phyloP scores from a whole-genome alignment of 768 basidiomycete species.

The Rhizopogon sp. region DNA sequence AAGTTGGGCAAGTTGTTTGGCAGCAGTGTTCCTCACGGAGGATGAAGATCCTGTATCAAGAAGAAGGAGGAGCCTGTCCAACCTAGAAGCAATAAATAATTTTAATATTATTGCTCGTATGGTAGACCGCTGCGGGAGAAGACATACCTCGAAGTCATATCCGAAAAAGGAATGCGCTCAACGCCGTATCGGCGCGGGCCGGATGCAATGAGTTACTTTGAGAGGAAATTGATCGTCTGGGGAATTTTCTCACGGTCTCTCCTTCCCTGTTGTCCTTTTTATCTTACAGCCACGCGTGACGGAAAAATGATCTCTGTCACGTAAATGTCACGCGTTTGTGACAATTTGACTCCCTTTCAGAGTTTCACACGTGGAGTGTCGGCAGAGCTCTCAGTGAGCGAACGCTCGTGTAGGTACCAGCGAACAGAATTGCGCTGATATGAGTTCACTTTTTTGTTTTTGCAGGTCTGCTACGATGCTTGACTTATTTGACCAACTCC shows the following conservation, averaged over 20 bases:
- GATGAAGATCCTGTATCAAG: constrained; percentile 92
- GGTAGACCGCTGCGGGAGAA: constrained; percentile 4
- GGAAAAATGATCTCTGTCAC: constrained; percentile 34
- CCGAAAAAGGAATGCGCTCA: constrained; percentile 47
- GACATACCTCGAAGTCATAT: constrained; percentile 73
- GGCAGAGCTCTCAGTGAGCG: not conserved
- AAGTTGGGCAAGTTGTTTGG: constrained; percentile 91
- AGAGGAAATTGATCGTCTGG: constrained; percentile 39
- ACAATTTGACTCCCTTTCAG: constrained; percentile 1
- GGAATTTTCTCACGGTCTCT: constrained; percentile 46
- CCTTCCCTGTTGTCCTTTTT: constrained; percentile 53
- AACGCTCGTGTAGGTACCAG: not conserved
- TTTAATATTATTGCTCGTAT: not conserved
- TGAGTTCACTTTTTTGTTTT: not conserved
- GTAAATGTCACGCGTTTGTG: constrained; percentile 19
- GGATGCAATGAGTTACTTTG: constrained; percentile 36
- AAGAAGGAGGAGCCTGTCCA: constrained; percentile 94
- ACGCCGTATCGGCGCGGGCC: constrained; percentile 42
- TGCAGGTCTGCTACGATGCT: not conserved
- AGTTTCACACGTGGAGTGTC: constrained; percentile 11
- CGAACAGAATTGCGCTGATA: not conserved
- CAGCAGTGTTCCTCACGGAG: constrained; percentile 90
- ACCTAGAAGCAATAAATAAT: constrained; percentile 40
- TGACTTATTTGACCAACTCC: constrained; percentile 1
- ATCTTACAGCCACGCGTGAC: constrained; percentile 46